Percentiles rank a stretch among this genome's conserved stretches.
Evolutionary conservation across 2,329 filamentous ascomycete species (phyloP).

Genomic region (Phyllosticta capitalensis): DNA sequence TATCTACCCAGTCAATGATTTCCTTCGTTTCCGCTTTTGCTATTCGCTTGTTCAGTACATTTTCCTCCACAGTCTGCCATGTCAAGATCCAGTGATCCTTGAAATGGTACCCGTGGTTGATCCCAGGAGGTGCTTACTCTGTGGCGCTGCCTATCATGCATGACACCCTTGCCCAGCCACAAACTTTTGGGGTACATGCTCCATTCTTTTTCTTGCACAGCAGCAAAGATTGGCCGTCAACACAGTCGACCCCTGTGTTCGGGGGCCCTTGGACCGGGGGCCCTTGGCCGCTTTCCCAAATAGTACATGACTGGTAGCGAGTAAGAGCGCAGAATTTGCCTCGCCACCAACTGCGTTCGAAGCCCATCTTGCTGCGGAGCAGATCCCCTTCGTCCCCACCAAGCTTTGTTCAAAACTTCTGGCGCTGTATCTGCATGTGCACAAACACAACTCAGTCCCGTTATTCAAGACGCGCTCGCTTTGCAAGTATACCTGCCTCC

Average conservation of each 20-base stretch:
- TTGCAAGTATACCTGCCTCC: too few relatives aligned
- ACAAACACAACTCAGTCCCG: neutral
- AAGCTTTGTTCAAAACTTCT: neutral
- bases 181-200: conserved; percentile 24
- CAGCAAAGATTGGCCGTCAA: neutral
- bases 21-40: too few relatives aligned
- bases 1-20: too few relatives aligned
- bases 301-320: conserved; percentile 29
- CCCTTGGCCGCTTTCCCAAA: conserved; percentile 24
- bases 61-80: neutral
- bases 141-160: conserved; percentile 20
- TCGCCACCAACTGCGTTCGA: neutral
- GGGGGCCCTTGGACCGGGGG: conserved; percentile 18
- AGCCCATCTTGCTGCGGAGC: neutral
- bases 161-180: conserved; percentile 19
- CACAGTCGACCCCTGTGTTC: neutral
- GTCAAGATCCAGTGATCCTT: neutral
- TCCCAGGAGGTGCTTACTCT: conserved; percentile 5
- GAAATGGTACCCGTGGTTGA: conserved; percentile 1
- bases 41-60: too few relatives aligned
- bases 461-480: neutral
- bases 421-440: neutral
- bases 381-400: neutral
- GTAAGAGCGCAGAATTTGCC: conserved; percentile 21
- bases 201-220: conserved; percentile 4